Conservation (phyloP, 352 stramenopile species). For the Aphanomyces euteiches region DNA sequence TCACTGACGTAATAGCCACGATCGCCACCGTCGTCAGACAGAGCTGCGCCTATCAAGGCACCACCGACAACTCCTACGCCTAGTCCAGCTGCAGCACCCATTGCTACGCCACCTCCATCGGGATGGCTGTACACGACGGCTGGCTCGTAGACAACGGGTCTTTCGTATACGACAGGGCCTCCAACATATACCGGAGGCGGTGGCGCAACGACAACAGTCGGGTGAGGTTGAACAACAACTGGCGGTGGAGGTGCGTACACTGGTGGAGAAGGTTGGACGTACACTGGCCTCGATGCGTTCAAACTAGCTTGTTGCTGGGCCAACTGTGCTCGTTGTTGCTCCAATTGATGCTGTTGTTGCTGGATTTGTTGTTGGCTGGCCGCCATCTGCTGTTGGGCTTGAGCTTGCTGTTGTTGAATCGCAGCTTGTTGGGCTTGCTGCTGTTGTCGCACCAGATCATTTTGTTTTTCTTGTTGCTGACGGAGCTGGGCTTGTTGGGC, state of each 20-base stretch:
- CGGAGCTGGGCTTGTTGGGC: not conserved
- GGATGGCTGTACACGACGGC: constrained; percentile 24
- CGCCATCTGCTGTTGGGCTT: constrained; percentile 18
- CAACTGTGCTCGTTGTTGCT: constrained; percentile 27
- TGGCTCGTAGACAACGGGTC: constrained; percentile 24
- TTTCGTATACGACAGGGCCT: constrained; percentile 15
- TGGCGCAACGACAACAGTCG: constrained; percentile 35
- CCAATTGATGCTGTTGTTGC: constrained; percentile 10
- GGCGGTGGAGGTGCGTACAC: constrained; percentile 22
- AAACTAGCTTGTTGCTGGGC: constrained; percentile 28
- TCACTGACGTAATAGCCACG: not conserved
- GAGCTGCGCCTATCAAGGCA: constrained; percentile 60
- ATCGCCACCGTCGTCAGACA: constrained; percentile 23
- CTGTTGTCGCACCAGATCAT: constrained; percentile 10
- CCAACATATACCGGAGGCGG: constrained; percentile 33
- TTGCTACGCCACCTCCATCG: constrained; percentile 26
- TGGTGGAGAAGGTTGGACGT: constrained; percentile 16
- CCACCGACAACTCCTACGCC: constrained; percentile 73
- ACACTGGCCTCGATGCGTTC: constrained; percentile 22
- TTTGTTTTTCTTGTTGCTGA: constrained; percentile 12
- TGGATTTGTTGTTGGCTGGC: constrained; percentile 1
- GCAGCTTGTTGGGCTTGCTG: constrained; percentile 23
- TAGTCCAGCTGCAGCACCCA: constrained; percentile 46
- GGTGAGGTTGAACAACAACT: constrained; percentile 11
- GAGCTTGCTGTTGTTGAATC: constrained; percentile 16